Conservation (phyloP, 495 filamentous ascomycete genomes). For the Immersiella caudata region DNA sequence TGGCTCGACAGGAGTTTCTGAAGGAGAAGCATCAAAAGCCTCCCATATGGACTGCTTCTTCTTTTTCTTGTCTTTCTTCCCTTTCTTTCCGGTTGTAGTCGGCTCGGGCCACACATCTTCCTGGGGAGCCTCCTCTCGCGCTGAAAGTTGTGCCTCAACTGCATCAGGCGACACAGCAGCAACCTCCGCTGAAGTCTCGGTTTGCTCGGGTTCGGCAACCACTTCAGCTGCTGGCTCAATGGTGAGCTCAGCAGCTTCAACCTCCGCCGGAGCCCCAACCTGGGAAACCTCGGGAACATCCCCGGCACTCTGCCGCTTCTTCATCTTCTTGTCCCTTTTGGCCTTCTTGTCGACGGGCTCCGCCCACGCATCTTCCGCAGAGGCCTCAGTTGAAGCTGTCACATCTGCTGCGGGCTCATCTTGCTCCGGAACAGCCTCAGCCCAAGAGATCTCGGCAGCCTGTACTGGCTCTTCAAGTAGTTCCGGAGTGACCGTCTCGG, state of each 20-base stretch:
- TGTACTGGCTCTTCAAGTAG: slow-evolving; percentile 2
- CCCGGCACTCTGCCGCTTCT: slow-evolving; percentile 1
- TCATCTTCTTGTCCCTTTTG: slow-evolving; percentile 12
- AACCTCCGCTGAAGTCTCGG: background rate
- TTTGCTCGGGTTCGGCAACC: background rate
- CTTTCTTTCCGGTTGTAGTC: background rate
- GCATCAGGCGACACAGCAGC: background rate
- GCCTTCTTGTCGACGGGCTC: slow-evolving; percentile 7
- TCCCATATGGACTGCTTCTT: background rate
- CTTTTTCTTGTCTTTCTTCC: background rate
- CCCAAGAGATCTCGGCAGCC: background rate
- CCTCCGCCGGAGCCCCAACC: background rate
- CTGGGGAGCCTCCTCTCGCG: background rate
- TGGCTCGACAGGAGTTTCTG: background rate
- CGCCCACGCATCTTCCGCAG: slow-evolving; percentile 1
- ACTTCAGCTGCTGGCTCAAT: background rate
- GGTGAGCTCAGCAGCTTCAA: background rate
- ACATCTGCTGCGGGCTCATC: background rate
- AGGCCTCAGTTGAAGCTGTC: background rate
- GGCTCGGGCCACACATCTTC: background rate
- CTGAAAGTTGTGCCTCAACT: background rate
- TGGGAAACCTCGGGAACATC: background rate
- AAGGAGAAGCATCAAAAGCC: background rate
- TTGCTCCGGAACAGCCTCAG: background rate
- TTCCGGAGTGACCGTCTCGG: background rate